A percentile compares a stretch with the other conserved stretches of the same genome.
These are phyloP conservation scores for Rhizopogon vulgaris DNA, from an alignment of 768 basidiomycete genomes.

Conservation along the genomic window DNA sequence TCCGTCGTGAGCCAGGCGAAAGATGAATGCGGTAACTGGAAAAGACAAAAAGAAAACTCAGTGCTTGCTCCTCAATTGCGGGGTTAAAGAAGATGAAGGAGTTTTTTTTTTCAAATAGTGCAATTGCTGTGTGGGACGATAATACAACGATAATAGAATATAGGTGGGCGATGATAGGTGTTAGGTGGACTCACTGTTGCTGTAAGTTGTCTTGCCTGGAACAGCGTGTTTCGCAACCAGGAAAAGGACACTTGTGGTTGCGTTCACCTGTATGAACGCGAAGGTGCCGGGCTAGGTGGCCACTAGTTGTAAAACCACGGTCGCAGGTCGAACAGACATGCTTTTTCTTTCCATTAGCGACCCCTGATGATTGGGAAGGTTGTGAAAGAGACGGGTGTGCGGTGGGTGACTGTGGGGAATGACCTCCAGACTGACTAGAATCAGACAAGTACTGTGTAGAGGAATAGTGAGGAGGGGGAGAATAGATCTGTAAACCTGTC, in stretches of 20 bases:
- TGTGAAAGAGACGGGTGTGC: conserved; percentile 7
- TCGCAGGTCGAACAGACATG: conserved; percentile 71
- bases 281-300: conserved; percentile 84
- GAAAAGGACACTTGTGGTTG: conserved; percentile 91
- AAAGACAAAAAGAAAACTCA: conserved; percentile 8
- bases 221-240: conserved; percentile 90
- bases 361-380: neutral
- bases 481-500: conserved; percentile 8
- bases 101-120: neutral
- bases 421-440: conserved; percentile 15
- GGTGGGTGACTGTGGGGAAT: conserved; percentile 4
- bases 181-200: conserved; percentile 20
- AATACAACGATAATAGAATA: neutral
- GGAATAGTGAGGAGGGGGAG: conserved; percentile 13
- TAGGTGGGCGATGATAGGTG: neutral
- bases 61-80: neutral
- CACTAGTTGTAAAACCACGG: conserved; percentile 80
- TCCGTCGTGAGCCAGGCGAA: conserved; percentile 71
- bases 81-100: conserved; percentile 9
- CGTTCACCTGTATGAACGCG: conserved; percentile 88
- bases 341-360: conserved; percentile 23
- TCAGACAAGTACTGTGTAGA: conserved; percentile 22
- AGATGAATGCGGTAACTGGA: conserved; percentile 74
- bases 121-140: conserved; percentile 4
- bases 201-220: conserved; percentile 85